phyloP scores from a whole-genome alignment of 2,329 filamentous ascomycete genomes.

The Ceratocystis variospora region DNA sequence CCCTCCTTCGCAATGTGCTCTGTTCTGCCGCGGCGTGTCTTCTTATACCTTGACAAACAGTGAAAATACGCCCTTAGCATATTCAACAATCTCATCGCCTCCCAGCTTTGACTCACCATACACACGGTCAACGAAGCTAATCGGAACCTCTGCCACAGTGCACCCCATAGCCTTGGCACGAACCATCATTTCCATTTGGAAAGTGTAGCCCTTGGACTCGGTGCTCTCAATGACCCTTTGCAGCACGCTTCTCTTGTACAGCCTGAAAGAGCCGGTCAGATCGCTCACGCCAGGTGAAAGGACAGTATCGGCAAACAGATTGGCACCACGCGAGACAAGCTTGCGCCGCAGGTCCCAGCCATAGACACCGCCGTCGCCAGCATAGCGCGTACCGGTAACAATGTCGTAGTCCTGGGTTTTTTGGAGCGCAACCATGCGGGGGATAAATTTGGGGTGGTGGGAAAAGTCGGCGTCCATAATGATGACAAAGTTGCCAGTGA shows the following conservation, averaged over 20 bases:
- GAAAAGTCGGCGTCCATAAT: constrained; percentile 99
- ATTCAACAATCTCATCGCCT: constrained; percentile 90
- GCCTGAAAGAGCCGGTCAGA: constrained; percentile 80
- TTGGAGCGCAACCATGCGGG: constrained; percentile 78
- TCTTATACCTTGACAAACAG: constrained; percentile 63
- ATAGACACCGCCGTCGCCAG: constrained; percentile 75
- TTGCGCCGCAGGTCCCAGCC: constrained; percentile 94
- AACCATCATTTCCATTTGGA: constrained; percentile 99
- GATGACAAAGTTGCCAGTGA: constrained; percentile 86
- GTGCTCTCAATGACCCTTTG: constrained; percentile 82
- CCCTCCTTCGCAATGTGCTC: background rate
- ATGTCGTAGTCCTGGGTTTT: constrained; percentile 74
- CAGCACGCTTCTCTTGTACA: constrained; percentile 85
- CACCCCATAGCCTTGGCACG: constrained; percentile 91
- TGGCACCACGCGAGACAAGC: constrained; percentile 73
- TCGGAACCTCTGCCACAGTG: constrained; percentile 88
- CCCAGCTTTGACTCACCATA: constrained; percentile 95
- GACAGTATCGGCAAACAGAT: constrained; percentile 90
- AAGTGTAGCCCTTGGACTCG: constrained; percentile 93
- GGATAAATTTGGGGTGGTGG: constrained; percentile 98
- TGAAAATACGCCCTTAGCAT: constrained; percentile 69
- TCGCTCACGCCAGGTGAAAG: constrained; percentile 88
- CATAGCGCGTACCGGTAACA: constrained; percentile 90
- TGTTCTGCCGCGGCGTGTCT: background rate
- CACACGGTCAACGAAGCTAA: constrained; percentile 86